A percentile compares a stretch with the other conserved stretches of the same genome.
Conservation (phyloP, 495 filamentous ascomycete species). For the Immersiella caudata region DNA sequence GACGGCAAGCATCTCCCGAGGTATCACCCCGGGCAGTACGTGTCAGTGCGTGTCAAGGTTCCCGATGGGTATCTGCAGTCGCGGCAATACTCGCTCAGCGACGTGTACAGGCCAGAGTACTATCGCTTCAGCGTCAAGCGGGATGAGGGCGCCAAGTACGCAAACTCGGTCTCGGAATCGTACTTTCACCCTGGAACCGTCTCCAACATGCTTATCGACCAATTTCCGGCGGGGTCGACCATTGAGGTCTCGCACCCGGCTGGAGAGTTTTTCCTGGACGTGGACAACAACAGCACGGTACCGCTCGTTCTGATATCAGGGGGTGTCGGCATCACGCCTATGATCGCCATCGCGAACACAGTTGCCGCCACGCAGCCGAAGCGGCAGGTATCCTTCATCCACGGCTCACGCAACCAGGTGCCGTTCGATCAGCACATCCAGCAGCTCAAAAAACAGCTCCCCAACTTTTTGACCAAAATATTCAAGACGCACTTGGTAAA, state of each 20-base stretch:
- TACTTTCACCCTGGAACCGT: constrained; percentile 61
- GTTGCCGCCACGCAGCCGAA: constrained; percentile 45
- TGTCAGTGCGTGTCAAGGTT: constrained; percentile 61
- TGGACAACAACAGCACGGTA: constrained; percentile 37
- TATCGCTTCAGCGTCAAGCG: constrained; percentile 75
- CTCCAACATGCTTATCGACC: constrained; percentile 70
- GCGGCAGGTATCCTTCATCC: constrained; percentile 63
- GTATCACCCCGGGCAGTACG: constrained; percentile 71
- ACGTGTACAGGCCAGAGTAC: constrained; percentile 57
- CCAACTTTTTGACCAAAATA: constrained; percentile 41
- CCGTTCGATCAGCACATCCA: constrained; percentile 59
- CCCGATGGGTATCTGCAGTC: constrained; percentile 61
- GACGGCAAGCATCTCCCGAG: constrained; percentile 61
- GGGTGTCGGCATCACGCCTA: constrained; percentile 69
- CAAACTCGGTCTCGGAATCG: constrained; percentile 43
- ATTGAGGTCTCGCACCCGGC: constrained; percentile 67
- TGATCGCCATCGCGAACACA: constrained; percentile 69
- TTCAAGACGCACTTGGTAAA: constrained; percentile 47
- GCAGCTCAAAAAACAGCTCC: constrained; percentile 39
- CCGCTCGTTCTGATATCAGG: constrained; percentile 71
- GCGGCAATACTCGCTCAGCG: constrained; percentile 75
- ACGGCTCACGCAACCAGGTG: constrained; percentile 56
- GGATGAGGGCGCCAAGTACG: constrained; percentile 55
- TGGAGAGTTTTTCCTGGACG: constrained; percentile 70
- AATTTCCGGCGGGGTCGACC: constrained; percentile 58